phyloP scores from a whole-genome alignment of 768 basidiomycete genomes.

The Ramaria rubella region DNA sequence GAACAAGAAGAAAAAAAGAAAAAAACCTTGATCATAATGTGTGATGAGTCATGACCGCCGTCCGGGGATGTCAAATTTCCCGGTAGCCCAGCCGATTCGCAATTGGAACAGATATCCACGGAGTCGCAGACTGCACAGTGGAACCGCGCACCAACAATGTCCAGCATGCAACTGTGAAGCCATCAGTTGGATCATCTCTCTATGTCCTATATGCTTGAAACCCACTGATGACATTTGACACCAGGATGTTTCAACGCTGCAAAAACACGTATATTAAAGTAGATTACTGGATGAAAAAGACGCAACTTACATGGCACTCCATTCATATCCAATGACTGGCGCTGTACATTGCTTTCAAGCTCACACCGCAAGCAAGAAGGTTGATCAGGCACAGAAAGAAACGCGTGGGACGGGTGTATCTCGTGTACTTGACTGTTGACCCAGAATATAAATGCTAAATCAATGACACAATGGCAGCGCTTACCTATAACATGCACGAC shows the following conservation, averaged over 20 bases:
- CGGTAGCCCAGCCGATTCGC: constrained; percentile 80
- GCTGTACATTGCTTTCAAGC: constrained; percentile 25
- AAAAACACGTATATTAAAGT: not conserved
- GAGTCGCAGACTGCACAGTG: constrained; percentile 87
- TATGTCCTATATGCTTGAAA: constrained; percentile 10
- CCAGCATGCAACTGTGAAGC: constrained; percentile 64
- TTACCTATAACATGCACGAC: constrained; percentile 77
- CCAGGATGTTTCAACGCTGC: constrained; percentile 72
- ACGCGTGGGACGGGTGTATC: constrained; percentile 84
- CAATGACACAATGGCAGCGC: constrained; percentile 10
- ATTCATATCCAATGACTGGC: constrained; percentile 27
- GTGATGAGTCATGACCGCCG: constrained; percentile 74
- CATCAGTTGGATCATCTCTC: not conserved
- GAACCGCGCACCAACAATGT: constrained; percentile 88
- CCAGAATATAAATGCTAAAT: constrained; percentile 7
- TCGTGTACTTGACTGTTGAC: constrained; percentile 74
- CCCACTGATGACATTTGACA: constrained; percentile 83
- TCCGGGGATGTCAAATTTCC: constrained; percentile 74
- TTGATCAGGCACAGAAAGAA: constrained; percentile 72
- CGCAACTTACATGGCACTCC: constrained; percentile 61
- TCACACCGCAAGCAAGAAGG: constrained; percentile 36
- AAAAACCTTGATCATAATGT: constrained; percentile 85
- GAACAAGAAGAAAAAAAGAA: not conserved
- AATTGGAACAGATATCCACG: constrained; percentile 81
- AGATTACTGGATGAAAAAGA: not conserved